Base-by-base conservation (phyloP, 768 basidiomycete genomes). In the Termitomyces sp. region DNA sequence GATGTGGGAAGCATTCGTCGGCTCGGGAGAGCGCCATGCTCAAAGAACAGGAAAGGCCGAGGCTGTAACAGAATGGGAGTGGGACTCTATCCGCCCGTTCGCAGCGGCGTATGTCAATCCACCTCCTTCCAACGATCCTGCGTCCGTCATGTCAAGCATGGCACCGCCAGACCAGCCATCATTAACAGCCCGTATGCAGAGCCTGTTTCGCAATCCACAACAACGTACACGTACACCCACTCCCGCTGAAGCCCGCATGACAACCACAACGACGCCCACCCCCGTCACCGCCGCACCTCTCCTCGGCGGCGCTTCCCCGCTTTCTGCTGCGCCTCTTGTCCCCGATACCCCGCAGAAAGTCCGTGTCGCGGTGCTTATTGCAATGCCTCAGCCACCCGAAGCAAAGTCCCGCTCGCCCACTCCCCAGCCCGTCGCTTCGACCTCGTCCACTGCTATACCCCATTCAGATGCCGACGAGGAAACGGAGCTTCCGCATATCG, bases 1-100 rank as follows among this genome's bases (percentile, higher is more conserved):
- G 41, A 64, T 83, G 65, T 81, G 74, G 72, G 79, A 82, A 37
- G 75, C 77, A 9, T 75, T 72, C 35, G 58, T 78, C 4, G 74
- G 70, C 42, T 62, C 57, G 0, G 28, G 46, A 0, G 64, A 64
- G 43, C 21, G 27, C 5, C 44, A 47, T 12, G 5, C 41, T 35
- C 51, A 39, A 25, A 39, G 40, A 53, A 17, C 39, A 19, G 30
- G 41, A 21, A 32, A 51, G 28, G 19, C 50, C 5, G 50, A 53
- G 12, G 17, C 54, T 5, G 35, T 48, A 14, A 59, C 56, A 2
- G 65, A 66, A 21, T 62, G 63, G 60, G 69, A 69, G 1, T 74
- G 72, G 73, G 71, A 72, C 41, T 62, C 64, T 16, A 72, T 74
- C 41, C 68, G 65, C 40, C 73, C 73, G 0, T 65, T 73, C 45